Conservation (phyloP, 352 stramenopile species). For the Thalassiosira ordinaria region DNA sequence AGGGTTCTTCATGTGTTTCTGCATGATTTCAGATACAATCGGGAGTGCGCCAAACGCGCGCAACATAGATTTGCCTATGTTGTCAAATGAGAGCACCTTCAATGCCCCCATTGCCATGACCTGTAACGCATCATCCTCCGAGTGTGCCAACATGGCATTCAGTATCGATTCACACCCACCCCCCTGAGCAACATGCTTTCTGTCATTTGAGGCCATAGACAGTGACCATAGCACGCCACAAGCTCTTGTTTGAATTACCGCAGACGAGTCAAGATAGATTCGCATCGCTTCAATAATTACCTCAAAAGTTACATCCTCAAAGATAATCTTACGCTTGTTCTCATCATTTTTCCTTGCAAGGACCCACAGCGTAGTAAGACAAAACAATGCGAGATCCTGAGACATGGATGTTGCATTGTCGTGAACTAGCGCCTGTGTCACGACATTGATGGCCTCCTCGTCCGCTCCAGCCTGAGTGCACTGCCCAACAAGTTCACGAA, state of each 20-base stretch:
- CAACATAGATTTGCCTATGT: conserved; percentile 18
- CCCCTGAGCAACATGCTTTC: conserved; percentile 24
- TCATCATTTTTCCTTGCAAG: conserved; percentile 32
- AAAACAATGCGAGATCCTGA: conserved; percentile 30
- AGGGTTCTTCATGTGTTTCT: conserved; percentile 16
- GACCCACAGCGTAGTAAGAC: conserved; percentile 30
- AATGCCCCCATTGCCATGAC: conserved; percentile 39
- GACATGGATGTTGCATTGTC: conserved; percentile 29
- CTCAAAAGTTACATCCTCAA: conserved; percentile 43
- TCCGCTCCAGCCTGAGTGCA: conserved; percentile 15
- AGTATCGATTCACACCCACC: conserved; percentile 35
- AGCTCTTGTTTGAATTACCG: conserved; percentile 39
- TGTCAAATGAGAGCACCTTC: conserved; percentile 44
- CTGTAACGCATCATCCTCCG: conserved; percentile 24
- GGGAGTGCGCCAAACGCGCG: background rate
- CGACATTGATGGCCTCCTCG: conserved; percentile 20
- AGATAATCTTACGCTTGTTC: conserved; percentile 34
- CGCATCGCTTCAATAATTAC: conserved; percentile 48
- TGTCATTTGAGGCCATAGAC: conserved; percentile 23
- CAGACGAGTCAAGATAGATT: conserved; percentile 27
- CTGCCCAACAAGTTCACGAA: conserved; percentile 32
- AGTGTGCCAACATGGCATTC: conserved; percentile 29
- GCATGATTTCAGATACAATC: conserved; percentile 34
- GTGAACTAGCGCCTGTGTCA: conserved; percentile 30
- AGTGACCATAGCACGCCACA: conserved; percentile 48